Evolutionary conservation across 129 eudicot genomes (phyloP).

Genomic region (Artemisia tridentata): DNA sequence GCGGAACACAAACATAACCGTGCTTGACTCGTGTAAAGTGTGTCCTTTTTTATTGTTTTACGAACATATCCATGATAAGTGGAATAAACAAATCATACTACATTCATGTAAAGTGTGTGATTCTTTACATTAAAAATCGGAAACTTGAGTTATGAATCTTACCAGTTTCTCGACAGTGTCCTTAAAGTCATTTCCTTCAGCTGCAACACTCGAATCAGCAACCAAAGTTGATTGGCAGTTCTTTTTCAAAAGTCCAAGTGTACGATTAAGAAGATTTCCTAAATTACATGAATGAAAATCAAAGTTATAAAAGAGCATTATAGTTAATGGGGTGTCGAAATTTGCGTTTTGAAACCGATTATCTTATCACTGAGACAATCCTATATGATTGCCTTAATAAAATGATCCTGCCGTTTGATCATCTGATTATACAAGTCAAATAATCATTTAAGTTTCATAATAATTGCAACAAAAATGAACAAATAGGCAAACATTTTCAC

Average conservation of each 20-base stretch:
- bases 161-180: constrained; percentile 84
- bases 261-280: constrained; percentile 99
- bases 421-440: too few relatives aligned
- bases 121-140: background rate
- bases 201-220: constrained; percentile 76
- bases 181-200: constrained; percentile 79
- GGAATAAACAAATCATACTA: background rate
- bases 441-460: too few relatives aligned
- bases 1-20: too few relatives aligned
- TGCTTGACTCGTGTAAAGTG: background rate
- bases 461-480: too few relatives aligned
- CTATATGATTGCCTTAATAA: too few relatives aligned
- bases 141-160: constrained; percentile 19
- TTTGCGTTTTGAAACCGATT: too few relatives aligned
- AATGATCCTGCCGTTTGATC: too few relatives aligned
- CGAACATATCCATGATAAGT: background rate
- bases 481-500: too few relatives aligned
- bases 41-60: background rate
- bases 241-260: constrained; percentile 94
- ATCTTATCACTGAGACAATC: too few relatives aligned
- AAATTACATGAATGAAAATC: constrained; percentile 18
- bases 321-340: too few relatives aligned
- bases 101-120: constrained; percentile 4
- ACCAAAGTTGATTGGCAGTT: constrained; percentile 87
- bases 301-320: constrained; percentile 3